Evolutionary conservation across 306 rosid species (phyloP), one percentile per base, ranked within the genome.

Genomic region (Quercus bicolor): DNA sequence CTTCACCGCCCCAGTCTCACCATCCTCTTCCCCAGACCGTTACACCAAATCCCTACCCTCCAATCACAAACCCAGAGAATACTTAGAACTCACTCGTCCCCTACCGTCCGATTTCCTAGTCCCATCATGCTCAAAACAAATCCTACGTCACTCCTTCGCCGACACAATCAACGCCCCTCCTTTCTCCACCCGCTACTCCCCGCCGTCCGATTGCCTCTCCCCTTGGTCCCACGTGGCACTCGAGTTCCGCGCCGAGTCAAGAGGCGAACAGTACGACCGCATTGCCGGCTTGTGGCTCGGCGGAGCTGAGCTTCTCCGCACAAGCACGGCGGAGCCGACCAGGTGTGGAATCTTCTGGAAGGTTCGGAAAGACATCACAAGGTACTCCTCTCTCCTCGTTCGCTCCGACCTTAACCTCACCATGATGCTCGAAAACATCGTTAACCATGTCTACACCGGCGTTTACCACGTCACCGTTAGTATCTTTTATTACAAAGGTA

Each of bases 191-290:
- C 72, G 75, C 2, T 91, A 93, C 86, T 16, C 75, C 59, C 93
- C 98, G 34, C 93, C 93, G 72, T 5, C 76, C 5, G 74, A 66
- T 33, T 93, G 92, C 76, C 81, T 85, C n/a, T 10, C 82, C 20
- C 88, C 94, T 0, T 87, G 97, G 94, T 82, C 98, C 68, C 86
- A 81, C 76, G 86, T 88, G 64, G 55, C 81, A 33, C 89, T 93
- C 29, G 84, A 82, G 54, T 79, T 91, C 70, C 89, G 81, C 19
- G 96, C 86, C 79, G 40, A 62, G 14, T 89, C 86, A 77, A 82
- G 74, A 54, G 97, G 97, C 72, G 87, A 91, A 19, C 98, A 93
- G 76, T 91, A 89, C 91, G 94, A 91, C 48, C 97, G 98, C 64
- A 88, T 93, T 75, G 85, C 92, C 78, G 98, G 89, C 72, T 1